Conservation (phyloP, 2,329 filamentous ascomycete genomes). For the Colletotrichum musicola region DNA sequence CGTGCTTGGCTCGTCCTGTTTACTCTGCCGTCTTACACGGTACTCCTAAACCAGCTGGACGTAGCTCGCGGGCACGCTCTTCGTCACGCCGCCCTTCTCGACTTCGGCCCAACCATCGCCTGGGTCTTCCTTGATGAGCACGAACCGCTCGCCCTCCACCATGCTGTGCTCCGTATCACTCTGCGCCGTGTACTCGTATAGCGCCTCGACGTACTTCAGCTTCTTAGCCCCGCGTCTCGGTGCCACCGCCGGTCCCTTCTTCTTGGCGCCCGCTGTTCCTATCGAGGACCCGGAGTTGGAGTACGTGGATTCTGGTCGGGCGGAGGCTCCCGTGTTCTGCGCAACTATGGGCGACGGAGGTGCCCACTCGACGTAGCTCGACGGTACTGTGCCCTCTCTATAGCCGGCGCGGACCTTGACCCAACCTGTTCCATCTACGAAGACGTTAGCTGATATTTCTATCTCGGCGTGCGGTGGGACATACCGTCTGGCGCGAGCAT, state of each 20-base stretch:
- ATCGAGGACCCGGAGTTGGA: slow-evolving; percentile 83
- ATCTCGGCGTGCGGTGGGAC: slow-evolving; percentile 46
- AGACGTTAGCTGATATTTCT: slow-evolving; percentile 8
- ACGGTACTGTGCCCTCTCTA: slow-evolving; percentile 87
- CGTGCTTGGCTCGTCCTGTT: not conserved
- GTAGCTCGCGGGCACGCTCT: slow-evolving; percentile 95
- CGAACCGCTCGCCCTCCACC: slow-evolving; percentile 90
- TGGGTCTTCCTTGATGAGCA: slow-evolving; percentile 86
- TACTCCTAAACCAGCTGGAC: slow-evolving; percentile 76
- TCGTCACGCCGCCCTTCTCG: slow-evolving; percentile 87
- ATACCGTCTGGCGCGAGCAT: slow-evolving; percentile 91
- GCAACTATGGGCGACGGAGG: slow-evolving; percentile 58
- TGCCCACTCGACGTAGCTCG: slow-evolving; percentile 82
- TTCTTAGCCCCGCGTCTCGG: slow-evolving; percentile 94
- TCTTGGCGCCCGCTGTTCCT: slow-evolving; percentile 68
- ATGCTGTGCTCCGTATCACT: slow-evolving; percentile 91
- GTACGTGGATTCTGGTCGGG: slow-evolving; percentile 80
- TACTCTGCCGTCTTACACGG: slow-evolving; percentile 10
- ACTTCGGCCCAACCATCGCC: slow-evolving; percentile 98
- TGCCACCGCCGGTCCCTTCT: slow-evolving; percentile 92
- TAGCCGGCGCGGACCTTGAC: slow-evolving; percentile 82
- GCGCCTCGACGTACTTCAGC: slow-evolving; percentile 89
- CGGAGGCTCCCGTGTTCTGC: slow-evolving; percentile 59
- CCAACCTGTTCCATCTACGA: slow-evolving; percentile 89
- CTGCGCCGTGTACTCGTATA: slow-evolving; percentile 92